Conservation (phyloP, 2,329 filamentous ascomycete species). For the Cladosporium sp. region DNA sequence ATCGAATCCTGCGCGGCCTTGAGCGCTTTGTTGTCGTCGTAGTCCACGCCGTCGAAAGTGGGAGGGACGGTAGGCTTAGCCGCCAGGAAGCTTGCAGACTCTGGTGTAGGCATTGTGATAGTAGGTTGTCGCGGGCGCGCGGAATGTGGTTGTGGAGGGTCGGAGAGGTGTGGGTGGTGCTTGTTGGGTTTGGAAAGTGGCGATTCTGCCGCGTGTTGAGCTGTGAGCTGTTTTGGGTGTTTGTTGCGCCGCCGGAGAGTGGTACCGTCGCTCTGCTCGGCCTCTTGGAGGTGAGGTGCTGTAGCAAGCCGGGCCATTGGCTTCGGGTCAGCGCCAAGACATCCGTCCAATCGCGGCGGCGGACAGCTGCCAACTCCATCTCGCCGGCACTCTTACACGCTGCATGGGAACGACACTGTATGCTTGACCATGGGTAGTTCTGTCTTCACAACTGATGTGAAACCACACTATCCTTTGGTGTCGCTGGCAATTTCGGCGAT, state of each 20-base stretch:
- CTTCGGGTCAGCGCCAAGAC: constrained; percentile 7
- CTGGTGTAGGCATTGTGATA: constrained; percentile 68
- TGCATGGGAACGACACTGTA: too few relatives aligned
- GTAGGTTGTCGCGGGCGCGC: neutral
- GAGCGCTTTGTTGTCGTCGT: constrained; percentile 73
- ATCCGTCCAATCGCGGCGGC: neutral
- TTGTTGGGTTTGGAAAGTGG: too few relatives aligned
- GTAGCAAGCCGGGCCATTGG: neutral
- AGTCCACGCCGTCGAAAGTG: constrained; percentile 83
- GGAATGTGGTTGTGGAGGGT: neutral
- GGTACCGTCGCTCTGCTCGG: neutral
- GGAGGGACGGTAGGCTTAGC: constrained; percentile 79
- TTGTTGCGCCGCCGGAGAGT: neutral
- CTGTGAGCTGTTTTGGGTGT: neutral
- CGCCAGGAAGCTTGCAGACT: constrained; percentile 75
- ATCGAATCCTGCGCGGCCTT: constrained; percentile 81
- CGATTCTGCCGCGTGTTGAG: neutral
- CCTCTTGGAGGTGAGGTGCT: neutral
- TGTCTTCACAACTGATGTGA: too few relatives aligned
- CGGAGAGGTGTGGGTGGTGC: neutral
- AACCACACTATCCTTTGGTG: neutral
- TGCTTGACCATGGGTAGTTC: neutral
- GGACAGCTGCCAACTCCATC: too few relatives aligned
- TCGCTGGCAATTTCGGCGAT: neutral
- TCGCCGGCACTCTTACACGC: too few relatives aligned